Evolutionary conservation across 345 rosid species (phyloP).

Genomic region (Ceriops zippeliana): DNA sequence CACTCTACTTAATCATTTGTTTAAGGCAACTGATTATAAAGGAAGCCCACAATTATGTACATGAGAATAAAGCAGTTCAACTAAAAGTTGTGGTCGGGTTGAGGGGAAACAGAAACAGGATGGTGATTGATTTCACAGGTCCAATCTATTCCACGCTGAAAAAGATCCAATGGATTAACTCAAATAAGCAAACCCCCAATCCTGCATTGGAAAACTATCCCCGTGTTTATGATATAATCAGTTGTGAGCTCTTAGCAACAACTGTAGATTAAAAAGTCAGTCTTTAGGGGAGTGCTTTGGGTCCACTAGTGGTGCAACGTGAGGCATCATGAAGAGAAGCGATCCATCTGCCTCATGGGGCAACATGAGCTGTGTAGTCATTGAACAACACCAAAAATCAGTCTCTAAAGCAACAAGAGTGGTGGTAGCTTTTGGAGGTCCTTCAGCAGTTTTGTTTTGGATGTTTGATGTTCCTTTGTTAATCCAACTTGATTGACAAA

Average conservation of each 20-base stretch:
- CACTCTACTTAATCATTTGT: background rate
- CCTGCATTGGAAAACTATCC: background rate
- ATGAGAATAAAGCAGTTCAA: too few relatives aligned
- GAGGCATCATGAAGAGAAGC: background rate
- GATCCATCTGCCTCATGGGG: conserved; percentile 1
- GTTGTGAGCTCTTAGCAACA: background rate
- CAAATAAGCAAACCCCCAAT: too few relatives aligned
- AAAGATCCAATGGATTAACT: too few relatives aligned
- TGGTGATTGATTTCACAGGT: too few relatives aligned
- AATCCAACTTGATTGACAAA: background rate
- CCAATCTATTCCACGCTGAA: too few relatives aligned
- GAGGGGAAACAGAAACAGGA: too few relatives aligned
- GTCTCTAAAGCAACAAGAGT: background rate
- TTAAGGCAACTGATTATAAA: too few relatives aligned
- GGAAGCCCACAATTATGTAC: too few relatives aligned
- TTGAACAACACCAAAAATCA: background rate
- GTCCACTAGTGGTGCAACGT: background rate
- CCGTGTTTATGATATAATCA: background rate
- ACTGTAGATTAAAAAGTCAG: background rate
- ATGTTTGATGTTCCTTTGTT: background rate
- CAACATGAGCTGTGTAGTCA: background rate
- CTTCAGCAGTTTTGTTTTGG: background rate
- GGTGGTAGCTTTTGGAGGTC: background rate
- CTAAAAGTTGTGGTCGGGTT: too few relatives aligned
- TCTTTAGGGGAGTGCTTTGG: background rate